Evolutionary conservation across 2,329 filamentous ascomycete species (phyloP), one percentile per base, ranked within the genome.

Genomic region (Talaromyces albobiverticillius): DNA sequence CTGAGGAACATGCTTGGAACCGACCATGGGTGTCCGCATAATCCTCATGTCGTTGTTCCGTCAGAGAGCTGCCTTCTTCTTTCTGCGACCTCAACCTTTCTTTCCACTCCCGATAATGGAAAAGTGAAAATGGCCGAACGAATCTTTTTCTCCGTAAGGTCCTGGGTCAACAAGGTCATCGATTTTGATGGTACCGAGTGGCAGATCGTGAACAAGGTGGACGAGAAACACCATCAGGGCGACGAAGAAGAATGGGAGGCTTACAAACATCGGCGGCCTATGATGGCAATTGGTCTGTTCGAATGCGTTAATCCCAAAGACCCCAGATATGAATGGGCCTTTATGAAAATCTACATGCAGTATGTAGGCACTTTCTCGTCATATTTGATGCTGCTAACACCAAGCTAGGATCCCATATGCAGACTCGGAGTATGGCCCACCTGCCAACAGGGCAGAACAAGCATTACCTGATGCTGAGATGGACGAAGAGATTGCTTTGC

Each of bases 281-380:
- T 34, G 32, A 34, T n/a, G 32, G 32, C 32, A 4, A 34, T 34
- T 34, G 32, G 13, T 34, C 32, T 34, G 13, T 34, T 34, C 13
- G 32, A 34, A 11, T 34, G 32, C 16, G 32, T 34, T 7, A 34
- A 34, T n/a, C 32, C 11, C 7, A 10, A 34, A n/a, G 14, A 34
- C 5, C 2, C 32, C 13, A 34, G 32, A n/a, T n/a, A n/a, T 34
- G 32, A n/a, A 34, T 34, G 13, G 14, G 32, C 11, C 3, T n/a
- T 34, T 4, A 34, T 50, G 47, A 50, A 50, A 41, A 41, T 41
- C 7, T 50, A 50, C 34, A 50, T 41, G 10, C 47, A 50, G 47
- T 50, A 13, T n/a, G 47, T 50, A 13, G 13, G 22, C 46, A 26
- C 9, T 8, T 25, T 23, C 46, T 40, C n/a, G 18, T 41, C 25